Conservation (phyloP, 306 rosid species). For the Cicer judaicum region DNA sequence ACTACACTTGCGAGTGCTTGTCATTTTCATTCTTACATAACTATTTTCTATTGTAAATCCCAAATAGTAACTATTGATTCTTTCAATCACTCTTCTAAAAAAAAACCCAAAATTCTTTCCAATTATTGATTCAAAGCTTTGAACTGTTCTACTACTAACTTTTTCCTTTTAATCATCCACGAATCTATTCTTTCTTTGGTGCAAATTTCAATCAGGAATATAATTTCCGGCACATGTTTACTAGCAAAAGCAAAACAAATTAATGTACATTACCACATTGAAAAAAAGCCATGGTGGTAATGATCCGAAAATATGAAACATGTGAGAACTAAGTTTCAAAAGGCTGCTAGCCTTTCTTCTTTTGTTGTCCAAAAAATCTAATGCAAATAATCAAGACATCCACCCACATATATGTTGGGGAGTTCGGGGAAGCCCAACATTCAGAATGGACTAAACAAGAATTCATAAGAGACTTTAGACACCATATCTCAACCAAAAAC, state of each 20-base stretch:
- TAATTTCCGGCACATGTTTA: background rate
- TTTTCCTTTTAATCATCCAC: conserved; percentile 1
- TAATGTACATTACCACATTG: background rate
- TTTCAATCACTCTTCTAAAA: background rate
- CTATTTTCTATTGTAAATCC: background rate
- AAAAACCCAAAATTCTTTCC: background rate
- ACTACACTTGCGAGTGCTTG: conserved; percentile 36
- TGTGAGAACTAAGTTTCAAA: no score
- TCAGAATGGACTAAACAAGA: no score
- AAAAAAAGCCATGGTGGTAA: background rate
- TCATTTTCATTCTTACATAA: conserved; percentile 10
- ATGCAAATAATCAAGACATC: no score
- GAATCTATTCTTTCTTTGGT: background rate
- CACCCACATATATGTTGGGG: no score
- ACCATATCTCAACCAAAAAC: no score
- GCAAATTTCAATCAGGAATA: conserved; percentile 4
- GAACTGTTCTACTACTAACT: background rate
- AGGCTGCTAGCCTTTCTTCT: no score
- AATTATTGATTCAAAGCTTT: conserved; percentile 2
- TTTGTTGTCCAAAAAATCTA: no score
- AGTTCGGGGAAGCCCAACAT: no score
- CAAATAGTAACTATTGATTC: background rate
- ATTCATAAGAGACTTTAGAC: no score
- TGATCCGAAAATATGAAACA: no score
- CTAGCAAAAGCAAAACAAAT: background rate